Evolutionary conservation across 225 moss, liverwort and hornwort species (phyloP).

Genomic region (Polytrichum commune): DNA sequence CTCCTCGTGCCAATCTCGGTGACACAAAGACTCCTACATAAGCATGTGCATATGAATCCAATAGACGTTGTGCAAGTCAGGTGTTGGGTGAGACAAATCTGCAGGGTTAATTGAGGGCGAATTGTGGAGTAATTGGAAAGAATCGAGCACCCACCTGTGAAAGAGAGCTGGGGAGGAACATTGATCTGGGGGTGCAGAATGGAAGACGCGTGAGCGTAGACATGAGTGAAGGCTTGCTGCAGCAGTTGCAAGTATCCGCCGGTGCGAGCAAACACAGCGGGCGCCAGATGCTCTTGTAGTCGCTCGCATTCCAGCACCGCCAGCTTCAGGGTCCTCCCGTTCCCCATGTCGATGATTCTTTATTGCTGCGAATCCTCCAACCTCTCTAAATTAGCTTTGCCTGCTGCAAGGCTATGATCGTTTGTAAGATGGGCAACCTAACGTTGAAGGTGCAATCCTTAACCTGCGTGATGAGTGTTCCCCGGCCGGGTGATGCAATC

Average conservation of each 20-base stretch:
- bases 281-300: constrained; percentile 68
- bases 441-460: too few relatives aligned
- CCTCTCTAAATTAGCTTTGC: neutral
- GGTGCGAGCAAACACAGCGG: constrained; percentile 47
- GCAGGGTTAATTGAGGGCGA: too few relatives aligned
- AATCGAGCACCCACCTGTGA: constrained; percentile 31
- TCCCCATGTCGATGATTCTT: constrained; percentile 11
- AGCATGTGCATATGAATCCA: too few relatives aligned
- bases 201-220: constrained; percentile 23
- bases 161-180: constrained; percentile 42
- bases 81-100: too few relatives aligned
- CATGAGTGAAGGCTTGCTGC: constrained; percentile 57
- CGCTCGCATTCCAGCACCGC: constrained; percentile 81
- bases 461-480: too few relatives aligned
- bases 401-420: too few relatives aligned
- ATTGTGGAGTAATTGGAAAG: neutral
- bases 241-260: constrained; percentile 74
- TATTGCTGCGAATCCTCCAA: neutral
- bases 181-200: constrained; percentile 54
- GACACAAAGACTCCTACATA: too few relatives aligned
- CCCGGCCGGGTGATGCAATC: too few relatives aligned
- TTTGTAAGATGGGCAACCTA: too few relatives aligned
- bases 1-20: too few relatives aligned
- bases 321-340: constrained; percentile 32
- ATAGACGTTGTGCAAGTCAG: too few relatives aligned